Evolutionary conservation across 192 early-diverging fungal genomes (phyloP), one percentile per base, ranked within the genome.

Genomic region (Entomortierella beljakovae): DNA sequence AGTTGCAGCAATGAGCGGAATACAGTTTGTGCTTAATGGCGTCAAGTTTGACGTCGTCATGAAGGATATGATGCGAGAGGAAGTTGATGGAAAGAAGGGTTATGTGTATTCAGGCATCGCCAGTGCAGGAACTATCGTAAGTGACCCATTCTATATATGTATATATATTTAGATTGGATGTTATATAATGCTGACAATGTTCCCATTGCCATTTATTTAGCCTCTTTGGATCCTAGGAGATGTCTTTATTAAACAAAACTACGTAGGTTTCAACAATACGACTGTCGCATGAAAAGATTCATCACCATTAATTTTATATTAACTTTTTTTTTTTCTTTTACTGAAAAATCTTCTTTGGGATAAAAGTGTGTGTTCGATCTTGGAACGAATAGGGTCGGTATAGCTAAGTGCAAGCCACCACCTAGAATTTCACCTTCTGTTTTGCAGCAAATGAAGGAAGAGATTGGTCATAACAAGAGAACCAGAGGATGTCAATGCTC

Each of bases 221-320:
- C 66, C 65, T 1, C 20, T 80, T 5, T 82, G 79, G 59, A 84
- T 83, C 23, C 57, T 86, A 2, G 85, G 85, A 10, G 85, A 86
- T 43, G 80, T 76, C 10, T 86, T 86, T 56, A 77, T 86, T 51
- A 84, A 86, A 64, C 73, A 86, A 51, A 80, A 81, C 64, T 86
- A 84, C 61, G 70, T 80, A 18, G 6, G 23, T 28, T 57, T 28
- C 23, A 31, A 4, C 4, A 1, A 16, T 64, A 2, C 2, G 34
- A 32, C 11, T 49, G n/a, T n/a, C n/a, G n/a, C n/a, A n/a, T n/a
- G n/a, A n/a, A n/a, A n/a, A n/a, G n/a, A n/a, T n/a, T n/a, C n/a
- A n/a, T n/a, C n/a, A n/a, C n/a, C n/a, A n/a, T 48, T 31, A 22
- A 29, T 55, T 48, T 8, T 33, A 5, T 40, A 25, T 11, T 13